phyloP scores from a whole-genome alignment of 2,329 filamentous ascomycete genomes.

The Aspergillus arachidicola region DNA sequence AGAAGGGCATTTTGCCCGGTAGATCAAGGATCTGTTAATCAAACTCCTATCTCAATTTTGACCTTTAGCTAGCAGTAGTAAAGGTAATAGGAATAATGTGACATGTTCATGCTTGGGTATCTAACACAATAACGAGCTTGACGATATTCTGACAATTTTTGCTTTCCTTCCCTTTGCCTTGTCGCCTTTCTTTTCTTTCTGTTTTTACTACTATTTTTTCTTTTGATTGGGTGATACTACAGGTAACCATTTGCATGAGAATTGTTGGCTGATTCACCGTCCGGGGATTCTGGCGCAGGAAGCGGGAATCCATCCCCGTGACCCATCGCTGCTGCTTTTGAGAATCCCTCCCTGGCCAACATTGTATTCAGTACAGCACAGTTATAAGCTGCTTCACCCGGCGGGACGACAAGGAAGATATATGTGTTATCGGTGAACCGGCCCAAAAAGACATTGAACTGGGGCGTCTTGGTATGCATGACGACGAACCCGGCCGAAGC shows the following conservation, averaged over 20 bases:
- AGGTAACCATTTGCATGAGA: constrained; percentile 12
- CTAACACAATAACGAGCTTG: constrained; percentile 4
- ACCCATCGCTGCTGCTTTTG: constrained; percentile 57
- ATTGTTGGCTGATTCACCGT: constrained; percentile 19
- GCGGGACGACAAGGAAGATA: constrained; percentile 86
- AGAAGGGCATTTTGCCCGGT: too few relatives aligned
- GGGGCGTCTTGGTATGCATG: constrained; percentile 54
- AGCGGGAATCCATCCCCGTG: constrained; percentile 47
- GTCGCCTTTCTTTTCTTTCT: constrained; percentile 1
- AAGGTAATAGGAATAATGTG: constrained; percentile 1
- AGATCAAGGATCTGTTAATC: too few relatives aligned
- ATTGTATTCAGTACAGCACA: constrained; percentile 87
- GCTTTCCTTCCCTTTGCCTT: constrained; percentile 4
- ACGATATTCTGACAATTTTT: neutral
- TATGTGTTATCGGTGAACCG: constrained; percentile 98
- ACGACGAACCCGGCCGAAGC: constrained; percentile 47
- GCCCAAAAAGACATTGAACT: constrained; percentile 90
- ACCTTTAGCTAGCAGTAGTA: neutral
- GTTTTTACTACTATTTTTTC: constrained; percentile 15
- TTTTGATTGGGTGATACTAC: constrained; percentile 15
- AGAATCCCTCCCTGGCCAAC: constrained; percentile 80
- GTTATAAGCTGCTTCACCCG: constrained; percentile 89
- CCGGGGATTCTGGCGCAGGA: constrained; percentile 34
- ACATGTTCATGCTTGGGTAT: constrained; percentile 7
- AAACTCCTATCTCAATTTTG: neutral